Base-by-base conservation (phyloP, 2,329 filamentous ascomycete species). In the Drechslera avenae region DNA sequence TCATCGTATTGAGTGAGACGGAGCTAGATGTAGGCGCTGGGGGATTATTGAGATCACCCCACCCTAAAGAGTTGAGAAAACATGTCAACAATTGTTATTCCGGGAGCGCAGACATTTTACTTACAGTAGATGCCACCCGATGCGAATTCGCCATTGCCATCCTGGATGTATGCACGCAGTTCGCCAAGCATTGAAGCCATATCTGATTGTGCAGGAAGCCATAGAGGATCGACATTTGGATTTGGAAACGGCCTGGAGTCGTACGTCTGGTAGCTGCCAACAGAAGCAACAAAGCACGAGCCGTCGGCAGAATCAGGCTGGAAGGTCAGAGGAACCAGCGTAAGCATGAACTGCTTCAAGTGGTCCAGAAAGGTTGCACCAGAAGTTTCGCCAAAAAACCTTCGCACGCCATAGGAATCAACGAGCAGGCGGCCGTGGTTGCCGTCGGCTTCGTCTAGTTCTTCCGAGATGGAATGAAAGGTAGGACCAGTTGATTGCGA, bases 241-340 rank as follows among this genome's bases (percentile, higher is more conserved):
- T 67, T 60, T 2, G 60, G 54, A 19, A 68, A 50, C 4, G 64
- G 64, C 10, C 64, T 56, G 12, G 64, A 68, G 44, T 68, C 64
- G 44, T 61, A 66, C 1, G 64, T 68, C 41, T 68, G 64, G 23
- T 68, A 68, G 17, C 47, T 55, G 6, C 65, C 65, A 35, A 67
- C 49, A 9, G 62, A 60, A 2, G 44, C 51, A 10, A 63, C 47
- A 19, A 67, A 68, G 7, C 47, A 54, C 7, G 57, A 65, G 1
- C 59, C 59, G 36, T 66, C 57, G 23, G 31, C 57, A 26, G 44
- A 49, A 14, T 56, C 62, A 13, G 56, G 55, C 3, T 45, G 37
- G 31, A 56, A 60, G 1, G 58, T 50, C 32, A 64, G 23, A 9
- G 60, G 61, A 8, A 62, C 50, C 34, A 68, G 46, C 7, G 54